phyloP scores from a whole-genome alignment of 352 stramenopile genomes.

The Globisporangium recalcitrans region DNA sequence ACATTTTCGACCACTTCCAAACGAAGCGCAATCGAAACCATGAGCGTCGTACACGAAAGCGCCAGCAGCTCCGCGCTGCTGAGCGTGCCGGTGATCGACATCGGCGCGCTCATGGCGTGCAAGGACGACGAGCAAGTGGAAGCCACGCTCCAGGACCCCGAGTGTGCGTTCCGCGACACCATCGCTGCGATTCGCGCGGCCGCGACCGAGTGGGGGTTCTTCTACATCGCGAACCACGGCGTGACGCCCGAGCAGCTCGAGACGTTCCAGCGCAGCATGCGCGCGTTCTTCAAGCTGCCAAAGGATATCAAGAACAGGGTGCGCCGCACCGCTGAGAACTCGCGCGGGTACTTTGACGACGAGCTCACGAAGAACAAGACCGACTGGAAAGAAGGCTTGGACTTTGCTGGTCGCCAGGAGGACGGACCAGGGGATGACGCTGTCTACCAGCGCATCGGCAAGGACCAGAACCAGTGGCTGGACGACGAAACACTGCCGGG shows the following conservation, averaged over 20 bases:
- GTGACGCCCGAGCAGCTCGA: conserved; percentile 57
- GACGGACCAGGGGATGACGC: conserved; percentile 34
- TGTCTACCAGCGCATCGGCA: conserved; percentile 53
- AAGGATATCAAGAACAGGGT: conserved; percentile 46
- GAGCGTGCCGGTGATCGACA: conserved; percentile 46
- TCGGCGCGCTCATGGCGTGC: conserved; percentile 39
- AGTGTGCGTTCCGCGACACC: conserved; percentile 21
- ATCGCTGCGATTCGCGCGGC: conserved; percentile 47
- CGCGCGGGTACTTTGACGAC: conserved; percentile 91
- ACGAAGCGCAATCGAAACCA: too few relatives aligned
- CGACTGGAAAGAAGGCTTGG: conserved; percentile 91
- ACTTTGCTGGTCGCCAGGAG: conserved; percentile 48
- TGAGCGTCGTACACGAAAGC: too few relatives aligned
- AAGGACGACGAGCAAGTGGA: conserved; percentile 31
- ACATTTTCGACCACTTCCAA: too few relatives aligned
- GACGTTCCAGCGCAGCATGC: conserved; percentile 58
- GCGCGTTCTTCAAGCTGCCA: conserved; percentile 81
- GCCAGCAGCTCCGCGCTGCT: not conserved
- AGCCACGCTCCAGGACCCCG: conserved; percentile 13
- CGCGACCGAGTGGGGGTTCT: conserved; percentile 87
- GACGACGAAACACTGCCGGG: conserved; percentile 32
- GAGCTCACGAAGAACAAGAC: conserved; percentile 92
- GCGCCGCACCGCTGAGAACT: conserved; percentile 75
- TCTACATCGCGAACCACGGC: conserved; percentile 88
- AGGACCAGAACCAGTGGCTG: conserved; percentile 87